Conservation (phyloP, 305 asterid species). For the Solanum hybrid region DNA sequence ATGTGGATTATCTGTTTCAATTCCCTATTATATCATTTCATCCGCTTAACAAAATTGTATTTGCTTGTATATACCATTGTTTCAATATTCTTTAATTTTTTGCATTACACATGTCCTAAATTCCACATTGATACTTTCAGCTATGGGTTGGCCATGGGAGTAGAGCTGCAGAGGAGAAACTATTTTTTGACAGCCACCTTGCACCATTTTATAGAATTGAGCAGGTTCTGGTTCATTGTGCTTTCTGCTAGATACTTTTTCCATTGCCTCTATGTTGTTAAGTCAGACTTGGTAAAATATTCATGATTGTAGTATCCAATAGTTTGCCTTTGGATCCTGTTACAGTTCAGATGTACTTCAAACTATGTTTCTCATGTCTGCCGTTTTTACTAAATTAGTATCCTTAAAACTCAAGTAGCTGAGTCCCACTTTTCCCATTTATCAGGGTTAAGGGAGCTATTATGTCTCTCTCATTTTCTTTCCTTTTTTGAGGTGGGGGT, state of each 20-base stretch:
- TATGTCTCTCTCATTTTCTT: background rate
- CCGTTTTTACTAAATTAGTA: background rate
- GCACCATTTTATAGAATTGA: slow-evolving; percentile 97
- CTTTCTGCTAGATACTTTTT: background rate
- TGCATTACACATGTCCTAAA: background rate
- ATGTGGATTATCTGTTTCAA: background rate
- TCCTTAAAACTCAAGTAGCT: background rate
- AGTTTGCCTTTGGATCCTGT: background rate
- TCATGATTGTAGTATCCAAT: background rate
- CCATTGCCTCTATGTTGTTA: background rate
- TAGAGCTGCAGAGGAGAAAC: slow-evolving; percentile 96
- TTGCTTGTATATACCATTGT: background rate
- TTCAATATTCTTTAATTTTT: background rate
- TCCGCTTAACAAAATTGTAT: background rate
- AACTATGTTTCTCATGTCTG: background rate
- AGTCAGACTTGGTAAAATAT: background rate
- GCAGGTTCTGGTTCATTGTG: slow-evolving; percentile 48
- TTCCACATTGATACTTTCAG: slow-evolving; percentile 29
- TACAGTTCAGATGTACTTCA: background rate
- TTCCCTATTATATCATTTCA: background rate
- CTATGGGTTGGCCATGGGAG: slow-evolving; percentile 99
- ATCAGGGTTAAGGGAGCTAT: background rate
- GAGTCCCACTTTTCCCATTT: background rate
- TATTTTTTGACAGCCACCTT: slow-evolving; percentile 81
- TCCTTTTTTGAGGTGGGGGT: background rate